Conservation (phyloP, 2,329 filamentous ascomycete genomes). For the Verticillium klebahnii region DNA sequence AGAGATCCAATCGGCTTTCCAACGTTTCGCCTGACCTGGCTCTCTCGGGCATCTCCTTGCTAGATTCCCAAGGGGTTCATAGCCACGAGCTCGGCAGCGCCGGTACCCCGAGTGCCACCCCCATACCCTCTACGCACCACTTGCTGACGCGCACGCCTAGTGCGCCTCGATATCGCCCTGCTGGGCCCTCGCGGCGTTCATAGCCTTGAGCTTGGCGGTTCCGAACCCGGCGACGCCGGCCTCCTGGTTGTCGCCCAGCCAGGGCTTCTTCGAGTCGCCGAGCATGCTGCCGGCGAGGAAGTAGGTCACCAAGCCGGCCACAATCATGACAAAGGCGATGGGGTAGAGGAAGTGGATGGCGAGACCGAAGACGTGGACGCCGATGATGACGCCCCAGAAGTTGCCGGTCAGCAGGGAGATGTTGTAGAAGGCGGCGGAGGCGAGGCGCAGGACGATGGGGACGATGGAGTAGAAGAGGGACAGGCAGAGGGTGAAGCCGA, state of each 20-base stretch:
- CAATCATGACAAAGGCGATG: slow-evolving; percentile 89
- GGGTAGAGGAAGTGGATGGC: slow-evolving; percentile 87
- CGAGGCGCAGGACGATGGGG: slow-evolving; percentile 84
- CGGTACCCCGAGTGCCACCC: neutral
- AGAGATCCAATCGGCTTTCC: neutral
- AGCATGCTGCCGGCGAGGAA: slow-evolving; percentile 78
- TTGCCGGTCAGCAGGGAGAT: slow-evolving; percentile 90
- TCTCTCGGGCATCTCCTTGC: neutral
- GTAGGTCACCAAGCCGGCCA: slow-evolving; percentile 80
- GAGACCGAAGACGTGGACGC: slow-evolving; percentile 78
- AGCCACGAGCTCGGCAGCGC: neutral
- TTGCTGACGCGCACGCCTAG: neutral
- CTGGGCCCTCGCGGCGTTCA: slow-evolving; percentile 48
- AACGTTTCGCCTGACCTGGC: neutral
- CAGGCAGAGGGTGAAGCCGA: slow-evolving; percentile 84
- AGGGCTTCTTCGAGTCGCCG: slow-evolving; percentile 90
- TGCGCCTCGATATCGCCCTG: slow-evolving; percentile 5
- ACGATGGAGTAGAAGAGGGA: slow-evolving; percentile 83
- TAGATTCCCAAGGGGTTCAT: neutral
- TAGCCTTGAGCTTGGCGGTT: slow-evolving; percentile 75
- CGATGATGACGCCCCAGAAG: slow-evolving; percentile 96
- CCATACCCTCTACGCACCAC: neutral
- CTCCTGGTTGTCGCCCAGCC: slow-evolving; percentile 86
- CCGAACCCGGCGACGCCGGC: slow-evolving; percentile 73
- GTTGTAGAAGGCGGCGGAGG: slow-evolving; percentile 91